These are phyloP conservation scores for Nectriaceae sp. DNA, from an alignment of 2,329 filamentous ascomycete genomes.

Conservation along the genomic window DNA sequence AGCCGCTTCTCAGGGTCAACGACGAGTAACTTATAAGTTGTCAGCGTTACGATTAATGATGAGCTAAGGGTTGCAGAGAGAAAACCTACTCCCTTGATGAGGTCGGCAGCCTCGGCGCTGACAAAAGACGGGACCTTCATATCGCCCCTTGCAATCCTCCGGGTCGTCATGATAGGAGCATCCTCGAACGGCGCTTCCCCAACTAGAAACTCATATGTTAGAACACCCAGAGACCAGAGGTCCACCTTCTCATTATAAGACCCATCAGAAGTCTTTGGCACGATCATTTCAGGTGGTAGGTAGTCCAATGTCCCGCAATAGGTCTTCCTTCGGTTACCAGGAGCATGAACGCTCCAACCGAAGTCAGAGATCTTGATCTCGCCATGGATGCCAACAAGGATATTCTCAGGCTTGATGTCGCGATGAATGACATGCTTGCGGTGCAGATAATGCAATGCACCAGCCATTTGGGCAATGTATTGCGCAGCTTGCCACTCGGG, in stretches of 20 bases:
- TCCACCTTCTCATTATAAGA: conserved; percentile 23
- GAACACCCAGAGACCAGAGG: conserved; percentile 25
- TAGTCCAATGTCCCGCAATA: conserved; percentile 32
- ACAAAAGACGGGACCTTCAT: conserved; percentile 23
- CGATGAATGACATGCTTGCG: conserved; percentile 35
- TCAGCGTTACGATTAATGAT: not conserved
- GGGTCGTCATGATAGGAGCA: conserved; percentile 15
- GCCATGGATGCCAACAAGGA: conserved; percentile 32
- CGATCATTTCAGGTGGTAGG: conserved; percentile 30
- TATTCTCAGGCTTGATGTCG: conserved; percentile 39
- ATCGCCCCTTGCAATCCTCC: conserved; percentile 19
- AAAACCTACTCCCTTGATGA: conserved; percentile 17
- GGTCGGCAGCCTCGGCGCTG: conserved; percentile 16
- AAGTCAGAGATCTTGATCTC: conserved; percentile 33
- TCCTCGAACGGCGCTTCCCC: conserved; percentile 29
- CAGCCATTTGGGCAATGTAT: conserved; percentile 72
- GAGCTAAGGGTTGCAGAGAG: not conserved
- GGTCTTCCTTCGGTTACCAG: conserved; percentile 22
- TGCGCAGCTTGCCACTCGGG: conserved; percentile 70
- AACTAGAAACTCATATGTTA: conserved; percentile 27
- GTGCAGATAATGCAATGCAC: conserved; percentile 32
- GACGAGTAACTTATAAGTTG: conserved; percentile 14
- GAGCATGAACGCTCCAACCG: conserved; percentile 31
- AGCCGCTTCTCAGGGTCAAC: conserved; percentile 20
- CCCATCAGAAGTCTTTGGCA: conserved; percentile 12